phyloP scores from a whole-genome alignment of 1,284 basidiomycete genomes.

The Leccinum subspadiceum region DNA sequence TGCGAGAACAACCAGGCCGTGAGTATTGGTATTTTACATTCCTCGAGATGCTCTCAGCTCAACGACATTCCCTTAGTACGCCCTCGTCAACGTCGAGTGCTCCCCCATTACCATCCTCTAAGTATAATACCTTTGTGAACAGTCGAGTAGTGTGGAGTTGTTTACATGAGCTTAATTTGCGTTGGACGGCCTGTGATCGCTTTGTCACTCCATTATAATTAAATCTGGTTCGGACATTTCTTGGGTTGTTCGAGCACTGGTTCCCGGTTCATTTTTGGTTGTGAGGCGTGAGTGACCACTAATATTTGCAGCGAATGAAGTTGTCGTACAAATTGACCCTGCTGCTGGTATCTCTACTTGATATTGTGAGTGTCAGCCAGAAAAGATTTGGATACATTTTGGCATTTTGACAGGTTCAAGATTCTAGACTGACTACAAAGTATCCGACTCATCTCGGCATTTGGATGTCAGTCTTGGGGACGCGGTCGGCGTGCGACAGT shows the following conservation, averaged over 20 bases:
- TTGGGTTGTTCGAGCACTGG: neutral
- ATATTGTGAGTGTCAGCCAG: neutral
- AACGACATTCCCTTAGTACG: neutral
- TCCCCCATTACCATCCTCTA: neutral
- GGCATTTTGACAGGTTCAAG: too few relatives aligned
- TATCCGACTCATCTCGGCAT: too few relatives aligned
- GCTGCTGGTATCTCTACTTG: neutral
- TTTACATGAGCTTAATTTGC: neutral
- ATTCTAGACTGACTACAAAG: too few relatives aligned
- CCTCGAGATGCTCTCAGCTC: neutral
- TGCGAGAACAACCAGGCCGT: neutral
- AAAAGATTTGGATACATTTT: too few relatives aligned
- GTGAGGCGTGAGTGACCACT: too few relatives aligned
- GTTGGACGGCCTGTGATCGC: neutral
- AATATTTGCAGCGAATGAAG: too few relatives aligned
- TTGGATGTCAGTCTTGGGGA: too few relatives aligned
- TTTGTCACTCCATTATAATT: neutral
- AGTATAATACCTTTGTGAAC: neutral
- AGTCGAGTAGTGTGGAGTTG: neutral
- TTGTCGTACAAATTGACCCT: too few relatives aligned
- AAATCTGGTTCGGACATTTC: neutral
- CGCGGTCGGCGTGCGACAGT: too few relatives aligned
- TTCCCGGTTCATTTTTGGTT: too few relatives aligned
- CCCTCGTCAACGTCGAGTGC: neutral
- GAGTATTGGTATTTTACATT: neutral